Evolutionary conservation across 2,329 filamentous ascomycete species (phyloP).

Genomic region (Penicillium sp.): DNA sequence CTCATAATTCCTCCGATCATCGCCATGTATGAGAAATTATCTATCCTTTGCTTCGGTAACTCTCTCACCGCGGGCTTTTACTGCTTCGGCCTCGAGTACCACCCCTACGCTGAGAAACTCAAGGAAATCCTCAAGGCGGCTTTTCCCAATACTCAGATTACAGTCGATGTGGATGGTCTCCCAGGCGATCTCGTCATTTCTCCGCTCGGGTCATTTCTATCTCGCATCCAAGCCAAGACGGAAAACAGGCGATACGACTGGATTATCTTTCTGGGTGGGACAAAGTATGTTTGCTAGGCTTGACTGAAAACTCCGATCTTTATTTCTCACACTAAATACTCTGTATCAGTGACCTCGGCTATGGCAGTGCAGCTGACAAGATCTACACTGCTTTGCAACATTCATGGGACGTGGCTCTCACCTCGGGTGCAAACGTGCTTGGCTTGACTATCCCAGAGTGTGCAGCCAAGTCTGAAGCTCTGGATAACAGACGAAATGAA

Average conservation of each 20-base stretch:
- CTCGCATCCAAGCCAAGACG: conserved; percentile 36
- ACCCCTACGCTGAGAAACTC: conserved; percentile 61
- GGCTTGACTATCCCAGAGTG: conserved; percentile 67
- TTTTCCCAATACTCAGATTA: neutral
- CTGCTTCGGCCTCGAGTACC: conserved; percentile 44
- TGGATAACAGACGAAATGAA: neutral
- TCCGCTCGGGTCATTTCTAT: neutral
- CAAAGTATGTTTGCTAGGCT: conserved; percentile 50
- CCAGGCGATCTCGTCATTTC: neutral
- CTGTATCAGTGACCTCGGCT: neutral
- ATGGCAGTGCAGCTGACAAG: neutral
- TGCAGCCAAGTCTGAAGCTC: conserved; percentile 27
- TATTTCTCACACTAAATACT: no score
- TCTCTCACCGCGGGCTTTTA: conserved; percentile 65
- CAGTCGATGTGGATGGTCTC: neutral
- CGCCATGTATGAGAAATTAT: conserved; percentile 14
- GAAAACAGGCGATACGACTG: conserved; percentile 55
- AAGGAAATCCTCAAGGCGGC: conserved; percentile 48
- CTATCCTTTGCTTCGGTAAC: conserved; percentile 67
- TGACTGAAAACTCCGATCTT: neutral
- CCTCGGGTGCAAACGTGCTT: conserved; percentile 59
- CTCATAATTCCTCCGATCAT: no score
- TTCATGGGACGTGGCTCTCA: conserved; percentile 57
- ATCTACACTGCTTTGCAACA: conserved; percentile 16
- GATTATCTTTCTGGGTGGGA: conserved; percentile 67